Conservation (phyloP, 805 yeast species). For the Candida anglica region DNA sequence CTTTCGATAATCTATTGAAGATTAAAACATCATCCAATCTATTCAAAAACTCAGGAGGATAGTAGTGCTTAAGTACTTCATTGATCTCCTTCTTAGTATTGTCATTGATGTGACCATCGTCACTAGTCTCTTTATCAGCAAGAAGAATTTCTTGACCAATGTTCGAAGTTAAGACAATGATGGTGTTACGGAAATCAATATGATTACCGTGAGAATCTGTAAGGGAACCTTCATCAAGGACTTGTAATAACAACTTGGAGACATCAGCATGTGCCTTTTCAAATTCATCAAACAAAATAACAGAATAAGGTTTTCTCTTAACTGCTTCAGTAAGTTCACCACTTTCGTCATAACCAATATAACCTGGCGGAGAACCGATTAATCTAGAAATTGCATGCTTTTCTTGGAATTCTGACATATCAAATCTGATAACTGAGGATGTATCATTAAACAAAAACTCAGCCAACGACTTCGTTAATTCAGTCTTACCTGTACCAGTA, state of each 20-base stretch:
- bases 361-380: conserved; percentile 98
- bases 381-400: conserved; percentile 85
- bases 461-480: conserved; percentile 87
- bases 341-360: conserved; percentile 92
- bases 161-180: conserved; percentile 94
- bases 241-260: conserved; percentile 86
- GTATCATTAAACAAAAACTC: conserved; percentile 90
- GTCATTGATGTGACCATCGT: conserved; percentile 55
- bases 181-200: conserved; percentile 91
- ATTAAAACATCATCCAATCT: conserved; percentile 92
- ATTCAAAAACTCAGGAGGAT: conserved; percentile 94
- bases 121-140: conserved; percentile 55
- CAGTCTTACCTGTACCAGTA: conserved; percentile 98
- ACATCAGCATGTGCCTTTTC: conserved; percentile 97
- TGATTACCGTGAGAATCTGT: conserved; percentile 95
- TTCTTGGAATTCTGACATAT: conserved; percentile 98
- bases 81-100: conserved; percentile 55
- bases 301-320: conserved; percentile 90
- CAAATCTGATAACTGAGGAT: conserved; percentile 82
- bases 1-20: conserved; percentile 82
- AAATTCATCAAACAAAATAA: conserved; percentile 89
- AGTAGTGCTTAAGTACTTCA: conserved; percentile 63
- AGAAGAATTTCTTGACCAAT: conserved; percentile 89
- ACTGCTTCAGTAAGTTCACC: conserved; percentile 97
- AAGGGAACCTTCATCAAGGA: conserved; percentile 88